Percentiles rank a stretch among this genome's conserved stretches.
phyloP scores from a whole-genome alignment of 495 filamentous ascomycete species.

The Xylona heveae region DNA sequence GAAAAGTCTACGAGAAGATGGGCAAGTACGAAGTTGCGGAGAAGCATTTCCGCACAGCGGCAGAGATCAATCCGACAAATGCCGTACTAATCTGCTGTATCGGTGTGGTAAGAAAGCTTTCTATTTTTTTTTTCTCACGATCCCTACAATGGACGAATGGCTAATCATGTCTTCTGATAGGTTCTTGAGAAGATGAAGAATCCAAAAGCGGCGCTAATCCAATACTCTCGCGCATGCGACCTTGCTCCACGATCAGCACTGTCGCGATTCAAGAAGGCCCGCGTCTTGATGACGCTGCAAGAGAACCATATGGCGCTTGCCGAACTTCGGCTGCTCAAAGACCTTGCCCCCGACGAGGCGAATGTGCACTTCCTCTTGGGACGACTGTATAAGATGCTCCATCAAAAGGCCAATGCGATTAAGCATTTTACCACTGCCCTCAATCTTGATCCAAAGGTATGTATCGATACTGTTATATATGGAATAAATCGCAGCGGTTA shows the following conservation, averaged over 20 bases:
- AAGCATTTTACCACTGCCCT: slow-evolving; percentile 83
- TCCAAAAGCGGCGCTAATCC: slow-evolving; percentile 47
- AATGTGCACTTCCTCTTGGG: slow-evolving; percentile 89
- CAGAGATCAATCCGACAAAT: slow-evolving; percentile 76
- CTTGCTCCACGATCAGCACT: slow-evolving; percentile 64
- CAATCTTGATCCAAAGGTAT: slow-evolving; percentile 91
- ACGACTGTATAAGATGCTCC: slow-evolving; percentile 60
- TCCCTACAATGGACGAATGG: not conserved
- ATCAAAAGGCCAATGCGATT: slow-evolving; percentile 62
- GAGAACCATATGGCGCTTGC: slow-evolving; percentile 44
- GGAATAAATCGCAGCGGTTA: too few relatives aligned
- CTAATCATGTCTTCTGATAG: slow-evolving; percentile 6
- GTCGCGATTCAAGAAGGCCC: slow-evolving; percentile 80
- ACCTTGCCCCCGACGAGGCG: slow-evolving; percentile 81
- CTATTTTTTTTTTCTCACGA: slow-evolving; percentile 2
- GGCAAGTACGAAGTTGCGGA: slow-evolving; percentile 83
- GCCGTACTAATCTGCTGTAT: slow-evolving; percentile 79
- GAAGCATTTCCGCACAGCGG: slow-evolving; percentile 71
- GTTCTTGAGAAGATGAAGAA: slow-evolving; percentile 73
- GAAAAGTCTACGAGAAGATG: slow-evolving; percentile 79
- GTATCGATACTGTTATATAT: too few relatives aligned
- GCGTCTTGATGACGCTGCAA: slow-evolving; percentile 58
- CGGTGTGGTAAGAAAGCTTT: slow-evolving; percentile 45
- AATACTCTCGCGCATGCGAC: slow-evolving; percentile 60
- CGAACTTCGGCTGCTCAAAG: slow-evolving; percentile 67